phyloP scores from a whole-genome alignment of 371 early-diverging fungal genomes.

The Mucor irregularis region DNA sequence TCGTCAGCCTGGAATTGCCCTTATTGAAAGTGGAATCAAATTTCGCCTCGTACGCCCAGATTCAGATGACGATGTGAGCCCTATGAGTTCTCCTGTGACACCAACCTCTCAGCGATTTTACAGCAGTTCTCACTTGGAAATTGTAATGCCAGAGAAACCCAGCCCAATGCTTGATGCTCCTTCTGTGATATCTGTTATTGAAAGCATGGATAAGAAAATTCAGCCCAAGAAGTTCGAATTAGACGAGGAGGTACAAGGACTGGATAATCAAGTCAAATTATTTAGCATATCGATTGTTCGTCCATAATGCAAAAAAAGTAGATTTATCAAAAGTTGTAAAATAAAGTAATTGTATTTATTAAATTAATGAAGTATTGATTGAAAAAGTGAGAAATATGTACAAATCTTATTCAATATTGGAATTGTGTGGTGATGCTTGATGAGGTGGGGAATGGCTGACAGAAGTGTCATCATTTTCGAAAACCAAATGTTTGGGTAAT shows the following conservation, averaged over 20 bases:
- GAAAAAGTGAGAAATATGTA: too few relatives aligned
- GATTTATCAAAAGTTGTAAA: background rate
- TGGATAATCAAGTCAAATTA: slow-evolving; percentile 1
- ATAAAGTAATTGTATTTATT: background rate
- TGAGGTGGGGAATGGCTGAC: slow-evolving; percentile 16
- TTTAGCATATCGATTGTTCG: slow-evolving; percentile 12
- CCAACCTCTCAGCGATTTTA: slow-evolving; percentile 3
- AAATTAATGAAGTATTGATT: too few relatives aligned
- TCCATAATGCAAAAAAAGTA: background rate
- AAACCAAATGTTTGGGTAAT: slow-evolving; percentile 7
- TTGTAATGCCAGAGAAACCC: slow-evolving; percentile 11
- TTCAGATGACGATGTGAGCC: slow-evolving; percentile 2
- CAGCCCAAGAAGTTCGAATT: slow-evolving; percentile 22
- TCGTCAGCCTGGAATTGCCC: slow-evolving; percentile 23
- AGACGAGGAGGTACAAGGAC: slow-evolving; percentile 11
- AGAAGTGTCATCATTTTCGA: background rate
- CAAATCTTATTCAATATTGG: too few relatives aligned
- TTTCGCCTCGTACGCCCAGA: slow-evolving; percentile 9
- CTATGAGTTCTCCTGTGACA: slow-evolving; percentile 1
- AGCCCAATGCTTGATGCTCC: slow-evolving; percentile 22
- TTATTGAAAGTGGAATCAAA: slow-evolving; percentile 16
- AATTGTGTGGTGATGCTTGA: slow-evolving; percentile 6
- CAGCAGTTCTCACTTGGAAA: background rate
- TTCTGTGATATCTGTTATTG: slow-evolving; percentile 23
- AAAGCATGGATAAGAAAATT: slow-evolving; percentile 28